Conservation (phyloP, 768 basidiomycete species). For the Boletus speciosus region DNA sequence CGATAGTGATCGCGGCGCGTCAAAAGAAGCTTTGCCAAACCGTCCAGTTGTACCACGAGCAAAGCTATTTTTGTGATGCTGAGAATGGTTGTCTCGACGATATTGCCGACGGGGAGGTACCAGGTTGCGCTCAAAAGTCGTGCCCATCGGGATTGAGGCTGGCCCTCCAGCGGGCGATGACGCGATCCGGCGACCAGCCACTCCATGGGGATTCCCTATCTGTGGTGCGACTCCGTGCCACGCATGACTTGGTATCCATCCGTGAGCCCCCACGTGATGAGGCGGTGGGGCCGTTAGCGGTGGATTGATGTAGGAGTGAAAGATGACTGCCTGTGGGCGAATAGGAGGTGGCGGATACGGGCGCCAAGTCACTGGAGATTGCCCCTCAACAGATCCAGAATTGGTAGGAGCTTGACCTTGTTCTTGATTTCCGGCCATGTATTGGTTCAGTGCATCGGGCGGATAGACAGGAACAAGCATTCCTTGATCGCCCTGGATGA, state of each 20-base stretch:
- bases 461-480: slow-evolving; percentile 69
- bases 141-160: slow-evolving; percentile 5
- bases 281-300: slow-evolving; percentile 16
- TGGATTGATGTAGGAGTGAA: slow-evolving; percentile 29
- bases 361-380: slow-evolving; percentile 32
- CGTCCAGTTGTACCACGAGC: slow-evolving; percentile 21
- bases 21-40: slow-evolving; percentile 15
- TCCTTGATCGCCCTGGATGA: slow-evolving; percentile 70
- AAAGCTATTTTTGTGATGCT: slow-evolving; percentile 27
- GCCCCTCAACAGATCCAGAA: slow-evolving; percentile 26
- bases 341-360: slow-evolving; percentile 33
- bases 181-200: slow-evolving; percentile 14
- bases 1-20: slow-evolving; percentile 17
- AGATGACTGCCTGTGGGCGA: slow-evolving; percentile 30
- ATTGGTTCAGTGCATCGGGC: slow-evolving; percentile 66
- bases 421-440: slow-evolving; percentile 50
- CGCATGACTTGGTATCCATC: slow-evolving; percentile 27
- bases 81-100: slow-evolving; percentile 29
- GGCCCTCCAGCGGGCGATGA: slow-evolving; percentile 17
- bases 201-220: slow-evolving; percentile 12
- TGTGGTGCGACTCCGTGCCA: slow-evolving; percentile 23
- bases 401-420: slow-evolving; percentile 16
- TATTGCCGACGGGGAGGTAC: slow-evolving; percentile 31
- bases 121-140: slow-evolving; percentile 22
- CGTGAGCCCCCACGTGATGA: slow-evolving; percentile 18